Evolutionary conservation across 306 rosid genomes (phyloP).

Genomic region (Argentina anserina): DNA sequence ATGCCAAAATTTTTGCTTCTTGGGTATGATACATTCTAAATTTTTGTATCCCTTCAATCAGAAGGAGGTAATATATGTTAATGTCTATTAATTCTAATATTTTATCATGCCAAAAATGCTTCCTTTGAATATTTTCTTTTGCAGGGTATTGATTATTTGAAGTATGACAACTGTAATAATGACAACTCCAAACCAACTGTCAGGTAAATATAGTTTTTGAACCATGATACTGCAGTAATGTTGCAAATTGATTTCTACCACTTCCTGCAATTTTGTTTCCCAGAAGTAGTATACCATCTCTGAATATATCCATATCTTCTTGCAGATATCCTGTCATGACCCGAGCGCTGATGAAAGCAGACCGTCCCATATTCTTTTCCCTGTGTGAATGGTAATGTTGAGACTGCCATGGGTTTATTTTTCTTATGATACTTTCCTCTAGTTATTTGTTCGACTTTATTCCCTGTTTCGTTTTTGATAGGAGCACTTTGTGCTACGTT

Average conservation of each 20-base stretch:
- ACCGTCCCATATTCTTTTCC: slow-evolving; percentile 83
- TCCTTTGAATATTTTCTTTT: slow-evolving; percentile 18
- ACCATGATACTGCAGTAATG: neutral
- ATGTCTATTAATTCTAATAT: neutral
- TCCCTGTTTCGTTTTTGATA: neutral
- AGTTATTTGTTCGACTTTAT: neutral
- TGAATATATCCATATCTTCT: neutral
- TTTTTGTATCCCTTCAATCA: neutral
- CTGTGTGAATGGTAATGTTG: slow-evolving; percentile 82
- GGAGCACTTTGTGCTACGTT: too few species aligned
- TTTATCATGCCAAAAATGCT: neutral
- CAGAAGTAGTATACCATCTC: neutral
- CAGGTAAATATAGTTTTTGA: slow-evolving; percentile 40
- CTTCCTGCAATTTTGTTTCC: neutral
- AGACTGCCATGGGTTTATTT: neutral
- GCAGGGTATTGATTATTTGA: slow-evolving; percentile 97
- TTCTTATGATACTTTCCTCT: neutral
- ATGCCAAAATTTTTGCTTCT: slow-evolving; percentile 86
- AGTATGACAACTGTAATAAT: slow-evolving; percentile 83
- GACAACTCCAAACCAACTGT: slow-evolving; percentile 68
- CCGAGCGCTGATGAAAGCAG: slow-evolving; percentile 75
- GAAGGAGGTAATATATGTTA: neutral
- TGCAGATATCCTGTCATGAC: slow-evolving; percentile 86
- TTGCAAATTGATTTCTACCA: slow-evolving; percentile 1
- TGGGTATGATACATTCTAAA: slow-evolving; percentile 54